A percentile compares a stretch with the other conserved stretches of the same genome.
Evolutionary conservation across 139 green algal species (phyloP).

Genomic region (Pleodorina starrii): DNA sequence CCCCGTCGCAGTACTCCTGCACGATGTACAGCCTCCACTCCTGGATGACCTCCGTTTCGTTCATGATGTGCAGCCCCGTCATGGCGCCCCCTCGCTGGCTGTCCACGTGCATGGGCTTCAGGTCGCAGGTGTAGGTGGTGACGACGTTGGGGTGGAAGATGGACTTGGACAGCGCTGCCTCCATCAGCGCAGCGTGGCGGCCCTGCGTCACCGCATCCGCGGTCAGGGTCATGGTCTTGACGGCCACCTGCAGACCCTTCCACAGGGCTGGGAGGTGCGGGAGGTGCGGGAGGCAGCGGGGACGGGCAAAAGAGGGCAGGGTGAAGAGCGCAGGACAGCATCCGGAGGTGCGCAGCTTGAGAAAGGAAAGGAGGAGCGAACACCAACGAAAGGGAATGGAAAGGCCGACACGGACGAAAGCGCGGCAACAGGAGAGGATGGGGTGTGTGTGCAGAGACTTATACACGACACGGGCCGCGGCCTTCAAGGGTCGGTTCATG

Average conservation of each 20-base stretch:
- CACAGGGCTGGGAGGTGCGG: constrained; percentile 13
- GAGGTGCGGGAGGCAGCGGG: background rate
- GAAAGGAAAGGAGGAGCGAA: background rate
- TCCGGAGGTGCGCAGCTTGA: too few relatives aligned
- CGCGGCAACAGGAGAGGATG: too few relatives aligned
- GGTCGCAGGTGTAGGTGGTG: constrained; percentile 57
- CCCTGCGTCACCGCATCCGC: constrained; percentile 36
- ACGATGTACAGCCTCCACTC: constrained; percentile 71
- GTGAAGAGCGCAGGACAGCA: too few relatives aligned
- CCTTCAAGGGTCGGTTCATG: too few relatives aligned
- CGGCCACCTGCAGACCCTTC: constrained; percentile 47
- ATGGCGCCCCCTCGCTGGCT: constrained; percentile 23
- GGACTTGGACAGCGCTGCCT: constrained; percentile 55
- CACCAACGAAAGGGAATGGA: too few relatives aligned
- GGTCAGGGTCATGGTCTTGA: constrained; percentile 51
- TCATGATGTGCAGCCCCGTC: constrained; percentile 48
- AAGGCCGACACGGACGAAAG: too few relatives aligned
- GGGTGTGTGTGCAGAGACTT: too few relatives aligned
- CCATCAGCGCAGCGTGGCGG: constrained; percentile 49
- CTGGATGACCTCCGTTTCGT: constrained; percentile 49
- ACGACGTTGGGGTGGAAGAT: constrained; percentile 58
- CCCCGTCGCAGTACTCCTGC: constrained; percentile 55
- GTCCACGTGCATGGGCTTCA: constrained; percentile 54
- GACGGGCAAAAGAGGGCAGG: background rate
- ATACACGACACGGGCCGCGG: too few relatives aligned